Evolutionary conservation across 164 flowering plant genomes (phyloP), one percentile per base, ranked within the genome.

Genomic region (Annona cherimola): DNA sequence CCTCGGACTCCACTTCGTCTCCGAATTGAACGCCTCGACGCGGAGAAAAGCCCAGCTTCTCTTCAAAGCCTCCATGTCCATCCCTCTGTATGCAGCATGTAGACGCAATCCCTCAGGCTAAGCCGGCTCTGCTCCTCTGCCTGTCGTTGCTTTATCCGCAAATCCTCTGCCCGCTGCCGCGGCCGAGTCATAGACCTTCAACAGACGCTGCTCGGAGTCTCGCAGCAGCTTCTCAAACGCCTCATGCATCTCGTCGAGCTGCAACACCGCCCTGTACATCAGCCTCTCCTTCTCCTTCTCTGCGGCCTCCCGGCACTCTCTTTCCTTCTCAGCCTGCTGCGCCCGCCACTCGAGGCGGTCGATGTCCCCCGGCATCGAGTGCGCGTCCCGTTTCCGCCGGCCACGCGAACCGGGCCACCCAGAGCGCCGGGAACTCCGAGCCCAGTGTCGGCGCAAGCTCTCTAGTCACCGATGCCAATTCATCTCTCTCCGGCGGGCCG

Each of bases 391-490:
- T 76, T 71, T 86, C 94, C 18, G 0, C 94, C 8, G 97, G 91
- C 70, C 98, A 90, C 75, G 76, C 86, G 83, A 86, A 83, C 74
- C 89, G 88, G 70, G 76, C 81, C 42, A 74, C 89, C 74, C 88
- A 86, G 70, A 84, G 92, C 71, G 87, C 87, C 61, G 90, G 86
- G 66, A 92, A 81, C 82, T 93, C 99, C 1, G 98, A 92, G 55
- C 94, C 93, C 4, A 91, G 99, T 81, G 87, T 90, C 76, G 97
- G 97, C 61, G 99, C 96, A 39, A 91, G 97, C 78, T 95, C 99
- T 8, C 77, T 93, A 79, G 97, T 93, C 39, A 91, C 99, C 42
- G 98, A 93, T 85, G 98, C 98, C 6, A 95, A 93, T 73, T 95
- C 99, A 3, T 90, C 88, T 2, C 84, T 89, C 68, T 93, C 99